Percentiles rank a stretch among this genome's conserved stretches.
Evolutionary conservation across 2,329 filamentous ascomycete species (phyloP).

Genomic region (Hymenotorrendiella dingleyae): DNA sequence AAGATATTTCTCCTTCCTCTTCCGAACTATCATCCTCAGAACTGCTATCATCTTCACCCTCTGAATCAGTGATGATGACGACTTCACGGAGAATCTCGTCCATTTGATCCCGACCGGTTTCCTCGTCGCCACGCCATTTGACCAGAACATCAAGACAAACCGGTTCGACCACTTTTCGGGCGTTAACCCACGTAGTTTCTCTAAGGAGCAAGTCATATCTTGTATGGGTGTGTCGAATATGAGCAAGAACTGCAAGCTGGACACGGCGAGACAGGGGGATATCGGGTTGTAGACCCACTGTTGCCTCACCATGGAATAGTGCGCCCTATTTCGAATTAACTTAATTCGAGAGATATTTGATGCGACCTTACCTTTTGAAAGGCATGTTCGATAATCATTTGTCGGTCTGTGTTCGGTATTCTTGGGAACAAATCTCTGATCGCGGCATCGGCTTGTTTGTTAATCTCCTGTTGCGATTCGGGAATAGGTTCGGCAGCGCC

Average conservation of each 20-base stretch:
- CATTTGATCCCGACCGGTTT: slow-evolving; percentile 60
- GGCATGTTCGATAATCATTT: slow-evolving; percentile 55
- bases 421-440: slow-evolving; percentile 59
- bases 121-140: slow-evolving; percentile 68
- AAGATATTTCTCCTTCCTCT: slow-evolving; percentile 24
- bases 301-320: slow-evolving; percentile 45
- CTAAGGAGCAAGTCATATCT: slow-evolving; percentile 56
- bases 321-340: slow-evolving; percentile 37
- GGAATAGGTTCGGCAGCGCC: slow-evolving; percentile 53
- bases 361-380: slow-evolving; percentile 52
- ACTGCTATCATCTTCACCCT: slow-evolving; percentile 22
- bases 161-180: slow-evolving; percentile 54
- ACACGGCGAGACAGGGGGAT: slow-evolving; percentile 56
- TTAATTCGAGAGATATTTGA: slow-evolving; percentile 3
- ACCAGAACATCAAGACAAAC: slow-evolving; percentile 59
- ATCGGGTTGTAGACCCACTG: slow-evolving; percentile 51
- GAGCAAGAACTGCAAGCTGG: slow-evolving; percentile 59
- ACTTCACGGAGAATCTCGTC: slow-evolving; percentile 63
- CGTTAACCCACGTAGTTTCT: slow-evolving; percentile 53
- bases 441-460: slow-evolving; percentile 55
- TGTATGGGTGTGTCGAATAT: slow-evolving; percentile 62
- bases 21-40: slow-evolving; percentile 17
- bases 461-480: slow-evolving; percentile 52
- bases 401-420: slow-evolving; percentile 59
- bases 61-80: slow-evolving; percentile 48